These are phyloP conservation scores for Lepiota venenata DNA, from an alignment of 768 basidiomycete species.

Conservation along the genomic window DNA sequence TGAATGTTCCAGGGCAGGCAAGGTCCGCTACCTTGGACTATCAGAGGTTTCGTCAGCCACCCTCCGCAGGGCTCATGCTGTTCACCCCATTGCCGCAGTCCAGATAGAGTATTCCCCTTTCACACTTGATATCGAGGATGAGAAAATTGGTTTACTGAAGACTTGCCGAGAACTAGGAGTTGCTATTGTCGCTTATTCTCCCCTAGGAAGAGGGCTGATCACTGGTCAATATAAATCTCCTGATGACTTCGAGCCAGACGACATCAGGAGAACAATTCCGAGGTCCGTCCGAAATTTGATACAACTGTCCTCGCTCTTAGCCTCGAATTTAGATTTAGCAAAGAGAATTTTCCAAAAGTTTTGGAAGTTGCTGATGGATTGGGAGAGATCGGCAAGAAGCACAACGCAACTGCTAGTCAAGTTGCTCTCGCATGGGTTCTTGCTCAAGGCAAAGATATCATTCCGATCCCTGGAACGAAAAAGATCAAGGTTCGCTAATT, in stretches of 20 bases:
- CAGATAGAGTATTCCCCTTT: slow-evolving; percentile 52
- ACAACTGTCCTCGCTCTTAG: slow-evolving; percentile 13
- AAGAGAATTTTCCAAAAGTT: slow-evolving; percentile 47
- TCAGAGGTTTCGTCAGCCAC: slow-evolving; percentile 45
- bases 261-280: slow-evolving; percentile 33
- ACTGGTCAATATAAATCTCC: slow-evolving; percentile 37
- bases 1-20: slow-evolving; percentile 12
- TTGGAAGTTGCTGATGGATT: slow-evolving; percentile 38
- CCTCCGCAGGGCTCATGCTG: slow-evolving; percentile 45
- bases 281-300: slow-evolving; percentile 22
- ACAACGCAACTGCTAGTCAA: slow-evolving; percentile 42
- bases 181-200: slow-evolving; percentile 46
- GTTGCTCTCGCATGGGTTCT: slow-evolving; percentile 48
- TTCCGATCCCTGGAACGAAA: slow-evolving; percentile 47
- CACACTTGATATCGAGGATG: slow-evolving; percentile 42
- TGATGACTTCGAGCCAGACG: slow-evolving; percentile 34
- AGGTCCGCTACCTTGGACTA: slow-evolving; percentile 46
- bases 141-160: slow-evolving; percentile 34
- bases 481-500: slow-evolving; percentile 27
- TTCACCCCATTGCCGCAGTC: slow-evolving; percentile 47
- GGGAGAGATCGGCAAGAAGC: slow-evolving; percentile 31
- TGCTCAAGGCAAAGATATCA: slow-evolving; percentile 41
- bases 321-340: slow-evolving; percentile 12
- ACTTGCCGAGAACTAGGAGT: slow-evolving; percentile 47
- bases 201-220: slow-evolving; percentile 47